Base-by-base conservation (phyloP, 768 basidiomycete species). In the Suillus fuscotomentosus region DNA sequence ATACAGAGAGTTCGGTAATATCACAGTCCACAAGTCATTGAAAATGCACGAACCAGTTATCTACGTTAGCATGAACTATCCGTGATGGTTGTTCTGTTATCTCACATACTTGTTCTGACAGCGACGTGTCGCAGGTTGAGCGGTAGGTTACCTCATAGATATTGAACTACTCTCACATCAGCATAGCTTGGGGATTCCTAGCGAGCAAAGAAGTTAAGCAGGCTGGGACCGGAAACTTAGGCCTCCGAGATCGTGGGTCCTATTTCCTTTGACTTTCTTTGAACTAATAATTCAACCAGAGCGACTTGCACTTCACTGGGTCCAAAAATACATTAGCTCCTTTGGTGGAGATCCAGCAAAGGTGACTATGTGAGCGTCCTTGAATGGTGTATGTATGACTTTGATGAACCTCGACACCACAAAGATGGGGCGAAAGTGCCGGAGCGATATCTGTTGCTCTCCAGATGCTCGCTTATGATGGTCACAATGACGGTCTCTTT, bases 261-360 rank as follows among this genome's bases (percentile, higher is more conserved):
- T 2, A 10, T 2, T 10, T 55, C 11, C 34, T 13, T 11, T 48
- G 22, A 15, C 38, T 45, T 45, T 22, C 0, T 11, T 10, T 47
- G 39, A 27, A 31, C 13, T 53, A 27, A 62, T 24, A 17, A 48
- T 11, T 20, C 20, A 36, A 14, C 47, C 72, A 81, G 72, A 73
- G 54, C 69, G 75, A 10, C 67, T 75, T 24, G 80, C 78, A 3
- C 69, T 83, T 5, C 69, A 80, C 61, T 83, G 81, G 80, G 75
- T 82, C 2, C 76, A 80, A 51, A 72, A 78, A 64, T 77, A 83
- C 65, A 79, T 82, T 45, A 67, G 65, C 27, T 67, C 72, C 0
- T 82, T 81, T 65, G 81, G 82, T 5, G 82, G 82, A 39, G 73
- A 82, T 63, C 74, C 74, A 3, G 45, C 57, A 3, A 76, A 72